Evolutionary conservation across 352 stramenopile species (phyloP).

Genomic region (Globisporangium irregulare): DNA sequence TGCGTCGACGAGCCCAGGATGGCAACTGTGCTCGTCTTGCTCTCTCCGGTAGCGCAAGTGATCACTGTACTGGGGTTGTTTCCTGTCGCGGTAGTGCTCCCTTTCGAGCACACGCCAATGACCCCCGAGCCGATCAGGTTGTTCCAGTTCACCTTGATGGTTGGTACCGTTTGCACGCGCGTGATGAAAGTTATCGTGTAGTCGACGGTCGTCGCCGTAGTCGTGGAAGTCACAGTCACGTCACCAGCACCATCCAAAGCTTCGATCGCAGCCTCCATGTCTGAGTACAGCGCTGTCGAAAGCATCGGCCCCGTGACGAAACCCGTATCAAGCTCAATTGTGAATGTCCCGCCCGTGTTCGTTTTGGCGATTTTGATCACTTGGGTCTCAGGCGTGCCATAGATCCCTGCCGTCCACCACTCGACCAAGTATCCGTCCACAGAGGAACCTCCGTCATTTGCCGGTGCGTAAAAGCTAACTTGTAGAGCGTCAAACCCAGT

Average conservation of each 20-base stretch:
- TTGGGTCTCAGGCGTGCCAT: conserved; percentile 65
- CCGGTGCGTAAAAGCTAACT: conserved; percentile 81
- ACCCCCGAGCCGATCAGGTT: conserved; percentile 34
- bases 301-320: conserved; percentile 53
- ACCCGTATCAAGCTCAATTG: conserved; percentile 47
- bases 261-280: conserved; percentile 81
- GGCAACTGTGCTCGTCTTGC: conserved; percentile 26
- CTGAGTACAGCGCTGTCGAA: conserved; percentile 51
- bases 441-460: conserved; percentile 81
- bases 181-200: conserved; percentile 67
- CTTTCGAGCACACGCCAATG: conserved; percentile 56
- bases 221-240: conserved; percentile 54
- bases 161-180: conserved; percentile 27
- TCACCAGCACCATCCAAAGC: conserved; percentile 73
- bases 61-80: conserved; percentile 38
- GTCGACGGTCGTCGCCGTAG: conserved; percentile 26
- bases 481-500: conserved; percentile 54
- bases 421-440: conserved; percentile 89
- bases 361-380: conserved; percentile 79
- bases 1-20: conserved; percentile 34
- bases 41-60: conserved; percentile 51
- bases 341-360: conserved; percentile 85
- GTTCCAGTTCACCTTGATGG: conserved; percentile 32
- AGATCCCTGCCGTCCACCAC: conserved; percentile 63
- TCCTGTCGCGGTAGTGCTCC: conserved; percentile 17